Base-by-base conservation (phyloP, 768 basidiomycete genomes). In the Suillus ampliporus region DNA sequence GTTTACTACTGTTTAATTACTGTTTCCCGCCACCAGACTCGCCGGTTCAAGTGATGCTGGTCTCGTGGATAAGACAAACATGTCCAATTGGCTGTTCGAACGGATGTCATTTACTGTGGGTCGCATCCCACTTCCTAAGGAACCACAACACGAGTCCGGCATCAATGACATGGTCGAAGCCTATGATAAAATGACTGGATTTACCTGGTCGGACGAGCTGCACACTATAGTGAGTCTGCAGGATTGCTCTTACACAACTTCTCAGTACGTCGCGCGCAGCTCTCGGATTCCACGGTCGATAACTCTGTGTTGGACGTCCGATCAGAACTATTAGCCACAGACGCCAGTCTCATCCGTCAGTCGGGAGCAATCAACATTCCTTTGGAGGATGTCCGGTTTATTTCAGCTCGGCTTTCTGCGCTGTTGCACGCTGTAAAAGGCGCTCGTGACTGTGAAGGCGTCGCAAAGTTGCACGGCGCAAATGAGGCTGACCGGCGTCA, bases 71-170 rank as follows among this genome's bases (percentile, higher is more conserved):
- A 1, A 2, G 0, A 0, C 10, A 21, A 17, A 14, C 5, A 60
- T 56, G 2, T 60, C 59, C 6, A 60, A 60, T 37, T 60, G 59
- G 54, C 14, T 60, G 8, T 58, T 60, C 4, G 59, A 60, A 56
- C 13, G 21, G 7, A 11, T 17, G 2, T 54, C 59, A 2, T 60
- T 58, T 13, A 60, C 59, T 0, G 37, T 60, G 2, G 21, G 59
- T 21, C n/a, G 59, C 2, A 38, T 60, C 15, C 3, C 7, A 28
- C 8, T 60, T 4, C 1, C 21, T 10, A 1, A 13, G 1, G 50
- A 35, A 14, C 37, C 7, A 6, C 15, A 19, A n/a, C 21, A 15
- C 1, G 15, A 17, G 2, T 13, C 47, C 2, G 54, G 37, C 9
- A 37, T 60, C 3, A 60, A 60, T 4, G 34, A 23, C 13, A 60